Conservation (phyloP, 495 filamentous ascomycete genomes). For the Tuber calosporum region DNA sequence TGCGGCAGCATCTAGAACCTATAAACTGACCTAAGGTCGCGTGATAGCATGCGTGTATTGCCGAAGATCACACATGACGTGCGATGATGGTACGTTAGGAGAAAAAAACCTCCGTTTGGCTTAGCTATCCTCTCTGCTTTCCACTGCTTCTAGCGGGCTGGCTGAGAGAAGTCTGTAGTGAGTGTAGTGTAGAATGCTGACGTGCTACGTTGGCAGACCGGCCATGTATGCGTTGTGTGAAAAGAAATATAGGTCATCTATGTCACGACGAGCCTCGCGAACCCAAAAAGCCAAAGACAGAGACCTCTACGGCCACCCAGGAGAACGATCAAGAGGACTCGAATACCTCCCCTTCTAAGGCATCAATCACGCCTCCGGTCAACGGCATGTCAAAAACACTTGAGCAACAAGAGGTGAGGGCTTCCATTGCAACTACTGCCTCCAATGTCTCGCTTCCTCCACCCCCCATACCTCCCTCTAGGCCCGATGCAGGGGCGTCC, state of each 20-base stretch:
- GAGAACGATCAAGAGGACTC: slow-evolving; percentile 57
- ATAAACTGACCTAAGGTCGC: slow-evolving; percentile 46
- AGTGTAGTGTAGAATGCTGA: slow-evolving; percentile 46
- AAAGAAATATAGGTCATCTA: slow-evolving; percentile 96
- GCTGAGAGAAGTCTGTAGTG: slow-evolving; percentile 36
- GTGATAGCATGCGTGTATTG: slow-evolving; percentile 94
- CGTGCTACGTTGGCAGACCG: slow-evolving; percentile 61
- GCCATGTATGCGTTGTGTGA: slow-evolving; percentile 95
- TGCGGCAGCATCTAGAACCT: slow-evolving; percentile 43
- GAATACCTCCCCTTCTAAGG: slow-evolving; percentile 49
- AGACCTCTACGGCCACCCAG: slow-evolving; percentile 43
- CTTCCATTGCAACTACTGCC: slow-evolving; percentile 22
- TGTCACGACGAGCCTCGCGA: slow-evolving; percentile 97
- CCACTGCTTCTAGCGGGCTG: slow-evolving; percentile 20
- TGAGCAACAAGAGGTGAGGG: slow-evolving; percentile 39
- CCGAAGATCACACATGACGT: slow-evolving; percentile 99
- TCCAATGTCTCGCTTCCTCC: slow-evolving; percentile 39
- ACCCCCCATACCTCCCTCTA: slow-evolving; percentile 40
- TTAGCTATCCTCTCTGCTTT: slow-evolving; percentile 21
- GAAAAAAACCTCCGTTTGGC: slow-evolving; percentile 38
- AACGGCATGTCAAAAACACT: slow-evolving; percentile 41
- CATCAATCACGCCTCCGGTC: slow-evolving; percentile 42
- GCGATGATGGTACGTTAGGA: slow-evolving; percentile 84
- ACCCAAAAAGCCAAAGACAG: slow-evolving; percentile 66
- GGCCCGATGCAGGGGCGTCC: slow-evolving; percentile 35